Base-by-base conservation (phyloP, 768 basidiomycete species). In the Nidularia pulvinata region DNA sequence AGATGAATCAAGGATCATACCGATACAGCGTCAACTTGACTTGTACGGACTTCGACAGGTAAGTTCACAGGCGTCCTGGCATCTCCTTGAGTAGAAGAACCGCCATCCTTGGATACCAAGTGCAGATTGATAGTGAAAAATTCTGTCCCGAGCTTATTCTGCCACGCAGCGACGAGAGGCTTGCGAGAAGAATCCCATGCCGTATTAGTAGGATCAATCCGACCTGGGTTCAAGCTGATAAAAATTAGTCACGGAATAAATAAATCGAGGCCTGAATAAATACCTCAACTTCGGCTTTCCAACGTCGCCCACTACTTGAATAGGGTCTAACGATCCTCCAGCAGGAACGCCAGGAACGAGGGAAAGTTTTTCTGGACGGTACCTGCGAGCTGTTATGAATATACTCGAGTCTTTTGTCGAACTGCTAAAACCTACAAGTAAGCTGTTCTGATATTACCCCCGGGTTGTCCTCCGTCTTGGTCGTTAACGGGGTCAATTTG, bases 81-180 rank as follows among this genome's bases (percentile, higher is more conserved):
- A 53, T 85, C 74, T 33, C 83, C 85, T 61, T 82, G 71, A 7
- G 69, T 74, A 2, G 81, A 80, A 33, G 77, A 77, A 56, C 81
- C 81, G 7, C 81, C 83, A 33, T 74, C 76, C 61, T 86, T 86
- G 32, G 83, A 81, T 46, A 76, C 75, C 47, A 83, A 69, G 60
- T 88, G 85, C 6, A 85, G 67, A 64, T 86, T 85, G 56, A 87
- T 70, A 6, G 83, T 84, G 64, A 78, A 85, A 55, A 85, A 73
- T 11, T 73, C 71, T 6, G 67, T 54, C 6, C 81, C 81, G 10
- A 63, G 57, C 2, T 64, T 49, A 3, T 81, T 81, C 52, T 73
- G 63, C 82, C 83, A 87, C 30, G 76, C 73, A 0, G 84, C 83
- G 4, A 78, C 82, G 7, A 87, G 70, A 0, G 85, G 84, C 62